Conservation (phyloP, 768 basidiomycete species). For the Serendipita indica region DNA sequence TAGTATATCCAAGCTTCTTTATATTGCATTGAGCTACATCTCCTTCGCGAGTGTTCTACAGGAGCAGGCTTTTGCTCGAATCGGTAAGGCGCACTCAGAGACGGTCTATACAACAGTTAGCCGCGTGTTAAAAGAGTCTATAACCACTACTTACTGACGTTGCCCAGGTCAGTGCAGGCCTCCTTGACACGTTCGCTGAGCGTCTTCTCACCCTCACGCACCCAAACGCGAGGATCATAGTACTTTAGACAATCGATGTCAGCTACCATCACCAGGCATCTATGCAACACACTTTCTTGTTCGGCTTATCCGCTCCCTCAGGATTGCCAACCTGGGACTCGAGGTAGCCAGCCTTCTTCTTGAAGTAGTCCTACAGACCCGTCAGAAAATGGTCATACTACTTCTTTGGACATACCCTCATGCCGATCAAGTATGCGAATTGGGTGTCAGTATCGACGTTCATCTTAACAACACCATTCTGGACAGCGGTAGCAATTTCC, state of each 20-base stretch:
- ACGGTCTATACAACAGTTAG: not conserved
- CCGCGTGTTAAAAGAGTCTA: not conserved
- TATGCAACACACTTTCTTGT: conserved; percentile 69
- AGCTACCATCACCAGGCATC: not conserved
- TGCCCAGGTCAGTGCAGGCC: conserved; percentile 84
- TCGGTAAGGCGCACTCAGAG: not conserved
- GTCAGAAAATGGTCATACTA: not conserved
- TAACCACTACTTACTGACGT: conserved; percentile 29
- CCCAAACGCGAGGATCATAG: conserved; percentile 97
- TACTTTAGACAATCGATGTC: conserved; percentile 27
- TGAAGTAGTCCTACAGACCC: conserved; percentile 56
- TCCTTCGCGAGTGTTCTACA: too few relatives aligned
- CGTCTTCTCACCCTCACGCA: conserved; percentile 96
- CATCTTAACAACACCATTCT: conserved; percentile 95
- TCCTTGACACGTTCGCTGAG: conserved; percentile 74
- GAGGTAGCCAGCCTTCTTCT: conserved; percentile 77
- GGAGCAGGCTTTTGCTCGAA: not conserved
- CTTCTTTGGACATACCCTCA: conserved; percentile 36
- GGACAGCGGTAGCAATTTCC: conserved; percentile 85
- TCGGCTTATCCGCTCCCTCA: conserved; percentile 90
- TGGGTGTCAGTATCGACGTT: conserved; percentile 95
- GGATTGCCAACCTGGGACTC: conserved; percentile 91
- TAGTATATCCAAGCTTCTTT: too few relatives aligned
- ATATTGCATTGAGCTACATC: too few relatives aligned
- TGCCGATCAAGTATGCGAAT: conserved; percentile 79